Conservation (phyloP, 2,329 filamentous ascomycete genomes). For the Aspergillus sp. region DNA sequence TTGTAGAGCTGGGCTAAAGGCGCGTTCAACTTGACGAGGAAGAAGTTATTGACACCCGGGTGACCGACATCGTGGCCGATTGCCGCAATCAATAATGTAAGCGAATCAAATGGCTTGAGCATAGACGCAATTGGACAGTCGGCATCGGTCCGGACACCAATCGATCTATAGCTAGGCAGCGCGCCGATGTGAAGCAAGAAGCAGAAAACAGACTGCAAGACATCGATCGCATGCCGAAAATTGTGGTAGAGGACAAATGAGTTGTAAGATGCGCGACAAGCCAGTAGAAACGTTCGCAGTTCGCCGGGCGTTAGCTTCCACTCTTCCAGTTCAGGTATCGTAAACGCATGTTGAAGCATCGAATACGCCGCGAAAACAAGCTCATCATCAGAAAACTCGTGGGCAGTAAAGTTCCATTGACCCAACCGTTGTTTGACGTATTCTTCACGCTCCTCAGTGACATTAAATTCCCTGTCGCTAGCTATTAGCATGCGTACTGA, state of each 20-base stretch:
- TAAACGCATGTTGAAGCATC: constrained; percentile 87
- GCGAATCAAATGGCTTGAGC: constrained; percentile 80
- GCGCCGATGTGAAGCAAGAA: constrained; percentile 81
- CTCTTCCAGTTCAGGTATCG: constrained; percentile 74
- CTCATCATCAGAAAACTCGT: constrained; percentile 87
- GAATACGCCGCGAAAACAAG: constrained; percentile 78
- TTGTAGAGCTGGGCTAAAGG: constrained; percentile 95
- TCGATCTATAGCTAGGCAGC: constrained; percentile 64
- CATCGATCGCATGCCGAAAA: constrained; percentile 95
- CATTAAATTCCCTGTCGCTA: constrained; percentile 58
- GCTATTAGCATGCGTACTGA: background rate
- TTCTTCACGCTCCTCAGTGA: constrained; percentile 64
- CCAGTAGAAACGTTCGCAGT: constrained; percentile 79
- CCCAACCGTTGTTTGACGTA: constrained; percentile 69
- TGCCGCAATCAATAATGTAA: constrained; percentile 89
- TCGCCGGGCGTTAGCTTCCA: constrained; percentile 80
- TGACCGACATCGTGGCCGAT: constrained; percentile 98
- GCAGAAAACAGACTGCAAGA: constrained; percentile 88
- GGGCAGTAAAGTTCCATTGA: constrained; percentile 84
- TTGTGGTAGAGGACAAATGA: constrained; percentile 97
- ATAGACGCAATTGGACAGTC: constrained; percentile 70
- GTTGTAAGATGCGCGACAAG: constrained; percentile 92
- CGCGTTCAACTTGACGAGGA: constrained; percentile 86
- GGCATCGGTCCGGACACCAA: constrained; percentile 30
- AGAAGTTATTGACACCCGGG: constrained; percentile 96